Percentiles rank a stretch among this genome's conserved stretches.
These are phyloP conservation scores for Blastomyces parvus DNA, from an alignment of 2,329 filamentous ascomycete genomes.

Conservation along the genomic window DNA sequence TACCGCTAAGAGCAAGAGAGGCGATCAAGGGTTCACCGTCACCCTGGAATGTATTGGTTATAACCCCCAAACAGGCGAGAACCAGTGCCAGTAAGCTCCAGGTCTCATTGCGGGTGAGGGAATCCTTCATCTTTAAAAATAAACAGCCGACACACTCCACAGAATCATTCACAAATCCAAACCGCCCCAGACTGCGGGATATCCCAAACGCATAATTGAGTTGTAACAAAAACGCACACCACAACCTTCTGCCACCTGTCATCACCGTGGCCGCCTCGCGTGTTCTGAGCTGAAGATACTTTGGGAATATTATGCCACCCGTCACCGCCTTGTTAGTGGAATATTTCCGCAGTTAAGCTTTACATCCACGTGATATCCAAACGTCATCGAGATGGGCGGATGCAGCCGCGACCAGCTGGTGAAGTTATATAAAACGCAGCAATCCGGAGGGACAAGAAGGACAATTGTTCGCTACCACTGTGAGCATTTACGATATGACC, in stretches of 20 bases:
- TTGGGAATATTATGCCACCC: neutral
- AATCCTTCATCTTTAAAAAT: slow-evolving; percentile 26
- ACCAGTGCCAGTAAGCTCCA: slow-evolving; percentile 54
- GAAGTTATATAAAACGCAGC: neutral
- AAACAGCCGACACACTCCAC: neutral
- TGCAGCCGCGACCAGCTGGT: neutral
- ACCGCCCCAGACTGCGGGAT: neutral
- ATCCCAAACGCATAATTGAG: neutral
- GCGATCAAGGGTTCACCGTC: slow-evolving; percentile 85
- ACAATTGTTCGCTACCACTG: neutral
- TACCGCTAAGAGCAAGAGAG: slow-evolving; percentile 72
- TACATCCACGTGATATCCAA: neutral
- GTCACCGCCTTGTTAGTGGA: neutral
- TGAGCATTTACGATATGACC: slow-evolving; percentile 21
- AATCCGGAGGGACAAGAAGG: neutral
- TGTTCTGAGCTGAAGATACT: neutral
- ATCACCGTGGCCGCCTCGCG: neutral
- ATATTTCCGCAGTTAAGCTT: neutral
- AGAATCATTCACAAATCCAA: neutral
- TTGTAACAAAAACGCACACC: neutral
- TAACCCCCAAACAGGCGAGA: slow-evolving; percentile 58
- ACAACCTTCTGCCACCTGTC: slow-evolving; percentile 2
- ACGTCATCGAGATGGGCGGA: neutral
- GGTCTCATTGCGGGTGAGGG: slow-evolving; percentile 45
- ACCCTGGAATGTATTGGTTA: slow-evolving; percentile 65